A percentile compares a stretch with the other conserved stretches of the same genome.
phyloP scores from a whole-genome alignment of 495 filamentous ascomycete genomes.

The Lepraria neglecta region DNA sequence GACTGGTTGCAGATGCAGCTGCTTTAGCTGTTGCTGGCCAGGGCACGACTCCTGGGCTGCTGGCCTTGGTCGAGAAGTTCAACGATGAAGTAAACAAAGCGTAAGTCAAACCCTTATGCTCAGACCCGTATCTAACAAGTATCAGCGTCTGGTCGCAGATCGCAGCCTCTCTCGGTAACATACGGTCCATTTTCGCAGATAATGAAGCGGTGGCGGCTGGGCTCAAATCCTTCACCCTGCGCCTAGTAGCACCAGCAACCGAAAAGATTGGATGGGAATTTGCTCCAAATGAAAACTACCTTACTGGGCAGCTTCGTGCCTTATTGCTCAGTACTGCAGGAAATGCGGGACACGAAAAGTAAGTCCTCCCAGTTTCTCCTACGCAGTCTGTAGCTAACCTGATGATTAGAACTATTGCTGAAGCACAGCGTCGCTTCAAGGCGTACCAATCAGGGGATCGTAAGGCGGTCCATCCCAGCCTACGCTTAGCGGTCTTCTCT shows the following conservation, averaged over 20 bases:
- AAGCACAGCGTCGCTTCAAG: conserved; percentile 69
- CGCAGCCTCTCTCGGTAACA: conserved; percentile 57
- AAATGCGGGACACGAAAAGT: conserved; percentile 64
- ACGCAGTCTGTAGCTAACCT: conserved; percentile 21
- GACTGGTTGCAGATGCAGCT: conserved; percentile 82
- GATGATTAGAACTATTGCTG: conserved; percentile 51
- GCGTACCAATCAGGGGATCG: conserved; percentile 62
- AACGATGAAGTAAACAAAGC: conserved; percentile 74
- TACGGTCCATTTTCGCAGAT: conserved; percentile 58
- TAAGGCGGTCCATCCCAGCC: conserved; percentile 67
- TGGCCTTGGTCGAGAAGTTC: conserved; percentile 76
- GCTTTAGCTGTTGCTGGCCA: conserved; percentile 84
- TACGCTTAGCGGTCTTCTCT: conserved; percentile 73
- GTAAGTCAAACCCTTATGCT: conserved; percentile 34
- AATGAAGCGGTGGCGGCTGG: conserved; percentile 53
- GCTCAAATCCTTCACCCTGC: conserved; percentile 65
- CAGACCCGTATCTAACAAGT: conserved; percentile 24
- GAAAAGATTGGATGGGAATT: conserved; percentile 84
- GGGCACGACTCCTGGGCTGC: conserved; percentile 67
- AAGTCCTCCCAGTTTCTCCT: conserved; percentile 30
- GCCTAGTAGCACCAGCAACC: conserved; percentile 62
- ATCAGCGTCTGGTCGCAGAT: conserved; percentile 76
- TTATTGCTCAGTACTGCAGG: conserved; percentile 71
- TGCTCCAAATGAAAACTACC: conserved; percentile 66
- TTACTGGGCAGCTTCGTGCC: conserved; percentile 72